Evolutionary conservation across 2,329 filamentous ascomycete species (phyloP), one percentile per base, ranked within the genome.

Genomic region (Penicillium sumatraense): DNA sequence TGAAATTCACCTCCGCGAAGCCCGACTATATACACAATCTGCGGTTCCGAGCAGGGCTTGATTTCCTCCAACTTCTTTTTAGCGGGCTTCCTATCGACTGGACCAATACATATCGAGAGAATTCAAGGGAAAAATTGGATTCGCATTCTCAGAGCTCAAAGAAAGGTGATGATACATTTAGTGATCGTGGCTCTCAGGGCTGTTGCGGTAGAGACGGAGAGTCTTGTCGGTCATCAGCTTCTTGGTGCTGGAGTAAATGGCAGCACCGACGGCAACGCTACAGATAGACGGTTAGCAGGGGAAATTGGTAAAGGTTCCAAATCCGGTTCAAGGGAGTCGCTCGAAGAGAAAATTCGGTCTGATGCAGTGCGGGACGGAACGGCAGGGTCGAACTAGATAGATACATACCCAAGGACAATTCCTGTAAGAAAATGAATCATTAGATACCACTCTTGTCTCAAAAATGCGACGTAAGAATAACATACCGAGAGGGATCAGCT

Each of bases 401-500:
- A 57, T 53, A 77, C 91, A 75, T 93, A 93, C 80, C 82, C 86
- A 71, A 98, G 88, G 78, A 98, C 95, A 67, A 95, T 80, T 76
- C 89, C 92, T 95, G 65, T 60, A 58, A 41, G 53, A 44, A 53
- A 57, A 63, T 76, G 67, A 68, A 59, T 10, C 6, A 35, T 65
- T 64, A 64, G 62, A 58, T 54, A 58, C 51, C 51, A 55, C 40
- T 61, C 10, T 9, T 41, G 35, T 49, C 5, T 42, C 40, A 44
- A 33, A 40, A 59, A 13, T 16, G n/a, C 26, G 36, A 31, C 1
- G 38, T 47, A 51, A 13, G 50, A 46, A 55, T 40, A 48, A 80
- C 86, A 77, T 88, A 96, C 93, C 93, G 69, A 99, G 89, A 72
- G 95, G 95, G 68, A 93, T 86, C 85, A 99, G 84, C 84, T 99